Evolutionary conservation across 768 basidiomycete species (phyloP), one percentile per base, ranked within the genome.

Genomic region (Tylopilus vinaceipallidus): DNA sequence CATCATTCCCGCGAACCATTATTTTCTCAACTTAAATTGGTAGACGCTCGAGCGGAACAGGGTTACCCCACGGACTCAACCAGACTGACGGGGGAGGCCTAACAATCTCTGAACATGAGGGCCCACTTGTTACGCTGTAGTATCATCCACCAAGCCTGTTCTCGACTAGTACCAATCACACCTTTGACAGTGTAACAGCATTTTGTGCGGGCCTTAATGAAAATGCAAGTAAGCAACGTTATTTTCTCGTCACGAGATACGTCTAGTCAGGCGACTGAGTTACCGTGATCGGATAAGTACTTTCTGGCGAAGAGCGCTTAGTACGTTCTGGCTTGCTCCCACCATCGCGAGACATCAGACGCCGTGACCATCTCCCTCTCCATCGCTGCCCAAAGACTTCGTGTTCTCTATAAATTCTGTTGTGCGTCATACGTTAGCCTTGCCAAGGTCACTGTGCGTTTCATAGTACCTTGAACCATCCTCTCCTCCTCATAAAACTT

Each of bases 351-450:
- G 73, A 71, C 67, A 72, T 74, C 64, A n/a, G n/a, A n/a, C n/a
- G n/a, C n/a, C n/a, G n/a, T n/a, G n/a, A n/a, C n/a, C n/a, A n/a
- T n/a, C n/a, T n/a, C n/a, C n/a, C n/a, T 71, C 73, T 71, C 71
- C 72, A 71, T 75, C 74, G 71, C 76, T 40, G 69, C 74, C 73
- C 73, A 71, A n/a, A n/a, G n/a, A n/a, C n/a, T n/a, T n/a, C n/a
- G n/a, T n/a, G n/a, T n/a, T n/a, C n/a, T n/a, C n/a, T n/a, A n/a
- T n/a, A n/a, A n/a, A n/a, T n/a, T n/a, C n/a, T 52, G 48, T 58
- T 64, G 41, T 50, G 47, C 45, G 36, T 43, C 43, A 14, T 54
- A 27, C 66, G 52, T 59, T 50, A 50, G 52, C 27, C 49, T 39
- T 55, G 56, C 52, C 52, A 51, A 42, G 53, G 56, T 53, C 50